Conservation (phyloP, 495 filamentous ascomycete species). For the Glutinoglossum americanum region DNA sequence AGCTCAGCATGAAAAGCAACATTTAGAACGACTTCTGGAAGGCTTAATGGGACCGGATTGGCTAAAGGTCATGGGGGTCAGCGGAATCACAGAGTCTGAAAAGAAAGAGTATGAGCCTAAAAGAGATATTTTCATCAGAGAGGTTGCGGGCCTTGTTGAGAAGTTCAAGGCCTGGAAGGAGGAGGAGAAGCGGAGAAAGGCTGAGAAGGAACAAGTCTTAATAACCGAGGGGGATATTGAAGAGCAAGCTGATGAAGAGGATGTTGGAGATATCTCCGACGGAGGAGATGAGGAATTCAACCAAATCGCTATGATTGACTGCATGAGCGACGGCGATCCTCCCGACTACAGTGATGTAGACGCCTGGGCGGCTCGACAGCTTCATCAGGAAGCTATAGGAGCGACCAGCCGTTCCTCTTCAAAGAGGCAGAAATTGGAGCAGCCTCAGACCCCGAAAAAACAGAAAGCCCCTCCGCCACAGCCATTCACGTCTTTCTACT, state of each 20-base stretch:
- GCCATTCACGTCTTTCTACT: conserved; percentile 72
- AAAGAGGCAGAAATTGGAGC: conserved; percentile 4
- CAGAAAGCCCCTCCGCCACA: conserved; percentile 12
- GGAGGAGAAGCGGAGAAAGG: conserved; percentile 64
- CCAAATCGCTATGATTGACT: conserved; percentile 11
- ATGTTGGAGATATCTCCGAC: conserved; percentile 14
- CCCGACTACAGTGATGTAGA: conserved; percentile 51
- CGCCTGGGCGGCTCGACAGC: conserved; percentile 46
- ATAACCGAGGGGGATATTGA: conserved; percentile 20
- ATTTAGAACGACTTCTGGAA: conserved; percentile 67
- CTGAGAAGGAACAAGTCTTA: conserved; percentile 38
- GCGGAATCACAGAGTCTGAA: conserved; percentile 57
- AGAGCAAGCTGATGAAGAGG: conserved; percentile 20
- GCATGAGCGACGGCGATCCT: conserved; percentile 27
- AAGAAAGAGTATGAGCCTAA: conserved; percentile 76
- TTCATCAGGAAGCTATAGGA: conserved; percentile 44
- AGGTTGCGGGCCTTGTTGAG: conserved; percentile 55
- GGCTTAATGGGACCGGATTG: conserved; percentile 81
- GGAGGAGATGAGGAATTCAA: conserved; percentile 14
- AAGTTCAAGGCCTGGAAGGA: conserved; percentile 79
- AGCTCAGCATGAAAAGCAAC: conserved; percentile 77
- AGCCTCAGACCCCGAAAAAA: conserved; percentile 4
- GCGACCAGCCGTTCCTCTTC: conserved; percentile 2
- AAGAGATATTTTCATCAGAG: conserved; percentile 57
- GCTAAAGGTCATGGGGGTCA: conserved; percentile 85